Evolutionary conservation across 306 rosid genomes (phyloP), one percentile per base, ranked within the genome.

Genomic region (Betula pendula): DNA sequence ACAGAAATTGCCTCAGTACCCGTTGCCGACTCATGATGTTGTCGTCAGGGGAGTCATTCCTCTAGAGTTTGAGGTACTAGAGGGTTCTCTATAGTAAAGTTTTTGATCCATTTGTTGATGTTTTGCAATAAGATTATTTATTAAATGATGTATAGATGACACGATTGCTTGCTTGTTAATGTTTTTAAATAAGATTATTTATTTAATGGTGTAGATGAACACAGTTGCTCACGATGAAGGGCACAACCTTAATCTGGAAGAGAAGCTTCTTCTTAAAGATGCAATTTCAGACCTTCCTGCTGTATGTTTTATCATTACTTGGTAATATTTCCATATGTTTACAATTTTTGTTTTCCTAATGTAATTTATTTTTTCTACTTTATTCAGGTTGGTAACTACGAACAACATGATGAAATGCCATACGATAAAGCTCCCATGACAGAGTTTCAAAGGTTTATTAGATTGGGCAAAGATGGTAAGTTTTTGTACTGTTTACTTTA

Each of bases 21-120:
- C 98, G 15, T 85, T 94, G 33, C 98, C 98, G 2, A 91, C 94
- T 1, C 97, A 94, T 65, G 93, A 90, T 75, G 96, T 92, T 27
- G 76, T 90, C 47, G 77, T 87, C 14, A 85, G 96, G 70, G 98
- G 98, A 43, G 81, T 74, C 51, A 83, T 87, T 50, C 97, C 98
- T 0, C 38, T 69, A 11, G 94, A 88, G 40, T 94, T 89, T 77
- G 97, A 90, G 97, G 98, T 88, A 85, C 8, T 45, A 11, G 10
- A 29, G 5, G 12, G 17, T 25, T 27, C 22, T 25, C 2, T 29
- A 3, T 3, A 5, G 20, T 71, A 8, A 1, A 71, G 1, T 48
- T 27, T 17, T 35, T 45, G 49, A 11, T 45, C 47, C 10, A 14
- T n/a, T 8, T 16, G 9, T 16, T 17, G 22, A 44, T 51, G 58